phyloP scores from a whole-genome alignment of 345 rosid genomes.

The Excoecaria cochinchinensis region DNA sequence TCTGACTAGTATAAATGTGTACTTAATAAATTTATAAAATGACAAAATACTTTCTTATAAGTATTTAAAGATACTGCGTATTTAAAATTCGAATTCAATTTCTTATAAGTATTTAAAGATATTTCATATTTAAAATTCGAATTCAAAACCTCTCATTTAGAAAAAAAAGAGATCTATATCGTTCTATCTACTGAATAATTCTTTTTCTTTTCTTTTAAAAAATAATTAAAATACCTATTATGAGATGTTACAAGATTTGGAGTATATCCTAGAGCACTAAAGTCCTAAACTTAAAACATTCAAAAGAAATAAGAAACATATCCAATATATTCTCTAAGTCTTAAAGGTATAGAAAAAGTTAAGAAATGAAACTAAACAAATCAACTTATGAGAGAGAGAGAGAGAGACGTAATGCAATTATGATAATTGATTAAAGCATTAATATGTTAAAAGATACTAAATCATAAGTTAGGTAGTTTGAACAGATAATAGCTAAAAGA shows the following conservation, averaged over 20 bases:
- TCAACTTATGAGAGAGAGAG: not conserved
- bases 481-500: slow-evolving; percentile 36
- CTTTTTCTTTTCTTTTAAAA: too few species aligned
- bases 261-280: not conserved
- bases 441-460: slow-evolving; percentile 16
- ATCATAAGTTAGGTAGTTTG: slow-evolving; percentile 47
- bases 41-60: too few species aligned
- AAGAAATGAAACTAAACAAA: slow-evolving; percentile 19
- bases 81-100: too few species aligned
- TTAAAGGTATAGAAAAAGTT: slow-evolving; percentile 35
- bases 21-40: too few species aligned
- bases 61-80: too few species aligned
- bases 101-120: too few species aligned
- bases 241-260: not conserved
- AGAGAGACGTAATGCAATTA: slow-evolving; percentile 32
- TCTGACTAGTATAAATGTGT: too few species aligned
- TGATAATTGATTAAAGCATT: slow-evolving; percentile 35
- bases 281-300: slow-evolving; percentile 15
- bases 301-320: slow-evolving; percentile 22
- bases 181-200: slow-evolving; percentile 8
- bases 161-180: too few species aligned
- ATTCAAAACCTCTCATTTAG: too few species aligned
- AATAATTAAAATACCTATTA: not conserved
- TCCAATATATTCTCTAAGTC: slow-evolving; percentile 42
- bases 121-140: too few species aligned